Conservation (phyloP, 2,329 filamentous ascomycete species). For the Davidsoniella eucalypti region DNA sequence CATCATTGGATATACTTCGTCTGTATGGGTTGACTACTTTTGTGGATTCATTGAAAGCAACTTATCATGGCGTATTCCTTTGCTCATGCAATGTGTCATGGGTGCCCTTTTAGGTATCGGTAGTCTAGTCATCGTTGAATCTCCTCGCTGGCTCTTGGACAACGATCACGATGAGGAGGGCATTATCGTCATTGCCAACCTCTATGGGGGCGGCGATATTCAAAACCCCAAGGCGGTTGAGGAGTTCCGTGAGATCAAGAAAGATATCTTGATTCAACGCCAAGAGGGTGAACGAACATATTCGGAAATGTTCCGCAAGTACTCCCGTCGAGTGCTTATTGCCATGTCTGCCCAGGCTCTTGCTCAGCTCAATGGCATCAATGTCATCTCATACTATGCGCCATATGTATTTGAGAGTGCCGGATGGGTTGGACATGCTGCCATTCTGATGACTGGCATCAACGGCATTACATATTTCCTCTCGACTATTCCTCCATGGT, state of each 20-base stretch:
- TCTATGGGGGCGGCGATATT: conserved; percentile 91
- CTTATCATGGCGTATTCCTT: conserved; percentile 76
- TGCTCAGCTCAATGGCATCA: conserved; percentile 95
- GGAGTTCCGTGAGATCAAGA: conserved; percentile 97
- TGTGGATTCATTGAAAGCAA: conserved; percentile 78
- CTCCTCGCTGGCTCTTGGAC: conserved; percentile 92
- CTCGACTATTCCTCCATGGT: conserved; percentile 92
- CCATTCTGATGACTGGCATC: conserved; percentile 92
- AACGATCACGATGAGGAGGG: conserved; percentile 97
- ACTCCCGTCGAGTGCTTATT: conserved; percentile 84
- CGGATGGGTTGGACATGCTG: conserved; percentile 81
- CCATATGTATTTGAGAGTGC: conserved; percentile 92
- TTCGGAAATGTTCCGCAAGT: conserved; percentile 83
- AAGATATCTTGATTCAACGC: conserved; percentile 82
- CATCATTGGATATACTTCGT: conserved; percentile 86
- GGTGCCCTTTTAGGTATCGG: conserved; percentile 69
- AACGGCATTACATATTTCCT: conserved; percentile 81
- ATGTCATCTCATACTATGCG: conserved; percentile 98
- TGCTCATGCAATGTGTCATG: conserved; percentile 91
- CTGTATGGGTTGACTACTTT: conserved; percentile 97
- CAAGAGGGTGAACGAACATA: conserved; percentile 93
- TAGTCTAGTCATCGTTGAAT: conserved; percentile 88
- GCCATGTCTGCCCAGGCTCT: conserved; percentile 96
- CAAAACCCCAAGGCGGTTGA: conserved; percentile 84
- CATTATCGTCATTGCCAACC: conserved; percentile 92